Conservation (phyloP, 2,329 filamentous ascomycete genomes). For the Didymella lethalis region DNA sequence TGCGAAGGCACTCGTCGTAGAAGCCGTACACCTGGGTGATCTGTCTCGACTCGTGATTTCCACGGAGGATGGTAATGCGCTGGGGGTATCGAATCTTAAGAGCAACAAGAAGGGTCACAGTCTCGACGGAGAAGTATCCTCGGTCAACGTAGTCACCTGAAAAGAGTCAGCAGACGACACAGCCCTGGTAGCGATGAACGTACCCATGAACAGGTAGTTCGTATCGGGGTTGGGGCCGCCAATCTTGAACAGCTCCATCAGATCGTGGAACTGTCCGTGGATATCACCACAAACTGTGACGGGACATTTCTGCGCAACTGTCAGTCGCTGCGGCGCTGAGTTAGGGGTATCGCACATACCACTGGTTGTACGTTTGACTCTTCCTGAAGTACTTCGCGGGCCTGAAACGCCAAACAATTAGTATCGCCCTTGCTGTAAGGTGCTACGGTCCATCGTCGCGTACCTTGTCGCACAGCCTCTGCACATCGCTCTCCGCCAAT, state of each 20-base stretch:
- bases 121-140: constrained; percentile 99
- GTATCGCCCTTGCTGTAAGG: constrained; percentile 7
- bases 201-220: constrained; percentile 99
- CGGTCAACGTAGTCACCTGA: constrained; percentile 96
- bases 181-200: constrained; percentile 7
- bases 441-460: constrained; percentile 67
- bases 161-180: constrained; percentile 27
- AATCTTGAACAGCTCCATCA: constrained; percentile 99
- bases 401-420: constrained; percentile 60
- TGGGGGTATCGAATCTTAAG: constrained; percentile 98
- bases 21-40: constrained; percentile 82
- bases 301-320: constrained; percentile 77
- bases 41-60: constrained; percentile 82
- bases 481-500: constrained; percentile 90
- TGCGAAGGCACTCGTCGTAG: constrained; percentile 79
- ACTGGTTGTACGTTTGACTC: constrained; percentile 99
- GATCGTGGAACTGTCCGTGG: constrained; percentile 97
- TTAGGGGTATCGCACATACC: constrained; percentile 63
- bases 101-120: constrained; percentile 92
- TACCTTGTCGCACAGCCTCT: constrained; percentile 97
- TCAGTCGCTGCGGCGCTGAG: constrained; percentile 25
- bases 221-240: constrained; percentile 97
- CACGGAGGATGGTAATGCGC: constrained; percentile 97
- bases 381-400: constrained; percentile 93
- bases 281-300: constrained; percentile 99